Evolutionary conservation across 306 rosid genomes (phyloP), one percentile per base, ranked within the genome.

Genomic region (Benincasa hispida): DNA sequence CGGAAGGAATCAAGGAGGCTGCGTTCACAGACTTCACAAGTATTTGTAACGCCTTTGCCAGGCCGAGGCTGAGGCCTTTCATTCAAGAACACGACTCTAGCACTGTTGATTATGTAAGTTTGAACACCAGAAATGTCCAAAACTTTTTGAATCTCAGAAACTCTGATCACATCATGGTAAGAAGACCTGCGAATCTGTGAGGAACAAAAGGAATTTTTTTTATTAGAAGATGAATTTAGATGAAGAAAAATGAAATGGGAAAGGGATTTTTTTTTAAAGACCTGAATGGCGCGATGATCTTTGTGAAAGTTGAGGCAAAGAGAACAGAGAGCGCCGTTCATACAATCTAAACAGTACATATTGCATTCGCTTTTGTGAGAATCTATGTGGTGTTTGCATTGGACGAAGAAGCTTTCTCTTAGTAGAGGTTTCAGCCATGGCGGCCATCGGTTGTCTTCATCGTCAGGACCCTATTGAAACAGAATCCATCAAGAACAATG

Each of bases 51-150:
- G 15, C 99, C 99, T 76, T 95, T 95, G 0, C 99, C 99, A 1
- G 99, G 99, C 88, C 97, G 88, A 18, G 97, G 99, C 83, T 94
- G 99, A 77, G 99, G 99, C 74, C 99, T 82, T 77, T 92, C 95
- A 50, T 94, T 94, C 89, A 94, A 82, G 85, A 94, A 92, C 66
- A 94, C 99, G 0, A 94, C 99, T 67, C 95, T 88, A 2, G 99
- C 99, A 42, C 99, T 94, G 89, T 94, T 94, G 80, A 94, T 94
- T 81, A 92, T 82, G 91, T 94, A 94, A 81, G 99, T 94, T 70
- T 94, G 99, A 7, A 94, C 97, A 2, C 97, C 97, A 21, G 86
- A 80, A 17, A 94, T 94, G 87, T 94, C 98, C 79, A 94, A n/a
- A n/a, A 89, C 93, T 62, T 92, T 94, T 88, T 94, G 99, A 85